Percentiles rank a stretch among this genome's conserved stretches.
Evolutionary conservation across 2,329 filamentous ascomycete species (phyloP).

Genomic region (Fusarium ramigenum): DNA sequence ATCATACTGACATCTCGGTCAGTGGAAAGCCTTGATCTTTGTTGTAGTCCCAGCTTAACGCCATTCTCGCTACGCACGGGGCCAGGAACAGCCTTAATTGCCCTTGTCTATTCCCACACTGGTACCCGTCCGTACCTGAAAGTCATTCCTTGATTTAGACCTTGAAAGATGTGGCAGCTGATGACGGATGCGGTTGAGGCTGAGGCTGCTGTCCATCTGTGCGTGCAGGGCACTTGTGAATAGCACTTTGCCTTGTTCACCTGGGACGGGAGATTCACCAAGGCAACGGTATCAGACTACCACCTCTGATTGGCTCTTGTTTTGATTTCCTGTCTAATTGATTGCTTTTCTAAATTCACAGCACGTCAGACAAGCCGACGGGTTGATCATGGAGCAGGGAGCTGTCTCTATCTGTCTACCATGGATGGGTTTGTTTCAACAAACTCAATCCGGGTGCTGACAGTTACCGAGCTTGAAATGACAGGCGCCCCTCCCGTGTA

Average conservation of each 20-base stretch:
- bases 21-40: not conserved
- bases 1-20: not conserved
- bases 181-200: conserved; percentile 42
- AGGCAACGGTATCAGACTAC: conserved; percentile 16
- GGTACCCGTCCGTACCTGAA: conserved; percentile 13
- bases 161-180: conserved; percentile 24
- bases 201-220: conserved; percentile 33
- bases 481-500: conserved; percentile 10
- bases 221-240: conserved; percentile 15
- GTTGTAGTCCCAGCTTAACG: not conserved
- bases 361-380: conserved; percentile 4
- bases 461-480: not conserved
- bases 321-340: conserved; percentile 3
- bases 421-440: conserved; percentile 13
- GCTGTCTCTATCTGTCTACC: not conserved
- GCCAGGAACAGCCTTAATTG: conserved; percentile 27
- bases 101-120: conserved; percentile 23
- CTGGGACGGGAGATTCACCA: conserved; percentile 13
- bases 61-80: conserved; percentile 26
- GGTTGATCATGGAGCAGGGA: conserved; percentile 3
- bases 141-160: conserved; percentile 16
- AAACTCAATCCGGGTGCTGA: not conserved
- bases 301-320: conserved; percentile 5
- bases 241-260: conserved; percentile 24
- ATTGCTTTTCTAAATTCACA: conserved; percentile 18